A percentile compares a stretch with the other conserved stretches of the same genome.
These are phyloP conservation scores for Neoarthrinium moseri DNA, from an alignment of 2,329 filamentous ascomycete species.

Conservation along the genomic window DNA sequence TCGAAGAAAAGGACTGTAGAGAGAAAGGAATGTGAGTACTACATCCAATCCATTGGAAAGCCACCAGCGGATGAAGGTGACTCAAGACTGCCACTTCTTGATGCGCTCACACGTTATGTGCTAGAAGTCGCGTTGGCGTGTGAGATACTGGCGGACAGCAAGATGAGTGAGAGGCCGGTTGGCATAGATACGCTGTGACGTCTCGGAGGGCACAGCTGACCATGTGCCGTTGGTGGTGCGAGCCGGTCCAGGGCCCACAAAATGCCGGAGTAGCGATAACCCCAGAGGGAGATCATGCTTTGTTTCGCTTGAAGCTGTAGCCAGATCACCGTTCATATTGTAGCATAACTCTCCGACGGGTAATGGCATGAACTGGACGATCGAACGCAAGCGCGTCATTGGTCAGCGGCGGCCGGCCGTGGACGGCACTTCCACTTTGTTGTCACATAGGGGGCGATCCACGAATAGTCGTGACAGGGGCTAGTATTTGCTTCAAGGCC, in stretches of 20 bases:
- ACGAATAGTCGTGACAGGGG: not conserved
- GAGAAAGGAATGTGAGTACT: not conserved
- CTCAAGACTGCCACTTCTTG: not conserved
- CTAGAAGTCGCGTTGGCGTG: constrained; percentile 1
- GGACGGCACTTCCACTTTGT: not conserved
- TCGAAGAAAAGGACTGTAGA: constrained; percentile 12
- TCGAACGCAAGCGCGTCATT: not conserved
- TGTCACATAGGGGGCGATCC: not conserved
- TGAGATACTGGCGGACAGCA: too few relatives aligned
- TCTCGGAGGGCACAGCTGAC: too few relatives aligned
- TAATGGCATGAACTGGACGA: not conserved
- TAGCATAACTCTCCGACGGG: not conserved
- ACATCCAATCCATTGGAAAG: not conserved
- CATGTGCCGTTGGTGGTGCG: too few relatives aligned
- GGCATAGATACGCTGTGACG: too few relatives aligned
- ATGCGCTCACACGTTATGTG: not conserved
- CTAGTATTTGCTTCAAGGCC: not conserved
- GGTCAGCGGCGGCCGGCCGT: not conserved
- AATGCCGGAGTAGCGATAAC: too few relatives aligned
- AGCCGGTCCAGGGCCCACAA: too few relatives aligned
- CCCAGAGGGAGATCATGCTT: not conserved
- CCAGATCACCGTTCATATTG: not conserved
- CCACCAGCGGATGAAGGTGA: not conserved
- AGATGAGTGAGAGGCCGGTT: too few relatives aligned
- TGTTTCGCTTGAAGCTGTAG: not conserved